Evolutionary conservation across 805 yeast species (phyloP), one percentile per base, ranked within the genome.

Genomic region (Yarrowia deformans): DNA sequence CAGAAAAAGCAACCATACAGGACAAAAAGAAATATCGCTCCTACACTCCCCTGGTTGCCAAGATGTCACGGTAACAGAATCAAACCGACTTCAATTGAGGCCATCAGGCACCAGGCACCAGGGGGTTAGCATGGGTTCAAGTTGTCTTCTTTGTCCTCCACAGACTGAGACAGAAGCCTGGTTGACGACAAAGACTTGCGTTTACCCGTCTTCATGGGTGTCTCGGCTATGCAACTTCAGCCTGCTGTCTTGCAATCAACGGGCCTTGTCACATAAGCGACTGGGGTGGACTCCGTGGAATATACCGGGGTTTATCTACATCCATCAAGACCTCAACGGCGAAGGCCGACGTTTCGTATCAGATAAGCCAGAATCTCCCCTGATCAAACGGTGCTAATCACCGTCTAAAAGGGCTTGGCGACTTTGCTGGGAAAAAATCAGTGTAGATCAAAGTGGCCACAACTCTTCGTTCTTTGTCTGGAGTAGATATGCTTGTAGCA

Each of bases 381-480:
- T 32, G 4, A 9, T 23, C 6, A 13, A 32, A 32, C 19, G 35
- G 23, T 32, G 35, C 12, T 16, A 29, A 48, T 29, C 52, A 3
- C 18, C 50, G 50, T 8, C 12, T 14, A 4, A 50, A 29, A 7
- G 40, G 10, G 40, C 56, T 52, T 52, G 58, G 58, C 42, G 43
- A 35, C 35, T 14, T 54, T 54, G 45, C 60, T 54, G 43, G 12
- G 9, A 39, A 18, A 54, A 35, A 54, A 54, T 7, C 19, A 3
- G 40, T 12, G 45, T 14, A 54, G 45, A 39, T 54, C 60, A 9
- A 2, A 18, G 58, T 52, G 43, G 58, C 42, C 18, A 50, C 42
- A 7, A 34, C 55, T 49, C 34, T 50, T 50, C 42, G 14, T 50
- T 19, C 58, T 39, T 54, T 54, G 45, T 54, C 45, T 34, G 56